A percentile compares a stretch with the other conserved stretches of the same genome.
Evolutionary conservation across 768 basidiomycete genomes (phyloP).

Genomic region (Phaffia tasmanica): DNA sequence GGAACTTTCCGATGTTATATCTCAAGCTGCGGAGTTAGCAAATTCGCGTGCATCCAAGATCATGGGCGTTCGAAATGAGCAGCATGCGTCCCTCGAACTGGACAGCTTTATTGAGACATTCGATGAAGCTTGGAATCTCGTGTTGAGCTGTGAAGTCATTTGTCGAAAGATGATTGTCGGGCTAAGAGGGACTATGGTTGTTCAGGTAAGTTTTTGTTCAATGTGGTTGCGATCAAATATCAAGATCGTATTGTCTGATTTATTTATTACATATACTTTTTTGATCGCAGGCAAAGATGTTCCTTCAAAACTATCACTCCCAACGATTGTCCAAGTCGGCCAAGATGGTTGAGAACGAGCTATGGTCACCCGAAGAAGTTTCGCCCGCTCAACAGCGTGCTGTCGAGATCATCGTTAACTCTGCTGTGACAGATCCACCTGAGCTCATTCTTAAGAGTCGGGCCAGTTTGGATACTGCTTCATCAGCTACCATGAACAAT

Average conservation of each 20-base stretch:
- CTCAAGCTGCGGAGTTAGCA: conserved; percentile 70
- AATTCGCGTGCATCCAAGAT: conserved; percentile 72
- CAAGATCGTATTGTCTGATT: neutral
- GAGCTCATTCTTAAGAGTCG: conserved; percentile 47
- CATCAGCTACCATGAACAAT: conserved; percentile 38
- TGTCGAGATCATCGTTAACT: conserved; percentile 62
- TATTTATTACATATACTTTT: neutral
- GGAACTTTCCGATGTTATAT: conserved; percentile 64
- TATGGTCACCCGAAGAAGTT: conserved; percentile 77
- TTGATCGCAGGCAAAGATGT: conserved; percentile 60
- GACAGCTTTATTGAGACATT: conserved; percentile 69
- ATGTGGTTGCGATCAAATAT: neutral
- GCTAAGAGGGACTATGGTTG: conserved; percentile 69
- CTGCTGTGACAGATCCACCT: conserved; percentile 68
- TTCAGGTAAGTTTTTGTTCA: conserved; percentile 49
- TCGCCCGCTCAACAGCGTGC: conserved; percentile 54
- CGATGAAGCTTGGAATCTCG: conserved; percentile 78
- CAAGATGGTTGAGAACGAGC: conserved; percentile 87
- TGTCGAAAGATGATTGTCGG: conserved; percentile 87
- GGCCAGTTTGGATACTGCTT: neutral
- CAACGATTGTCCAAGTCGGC: conserved; percentile 65
- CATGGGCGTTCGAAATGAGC: conserved; percentile 63
- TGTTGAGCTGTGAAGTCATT: conserved; percentile 72
- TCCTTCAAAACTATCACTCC: conserved; percentile 78
- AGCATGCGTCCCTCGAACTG: conserved; percentile 61